Percentiles rank a stretch among this genome's conserved stretches.
Conservation (phyloP, 2,329 filamentous ascomycete species). For the Rhexocercosporidium sp. region DNA sequence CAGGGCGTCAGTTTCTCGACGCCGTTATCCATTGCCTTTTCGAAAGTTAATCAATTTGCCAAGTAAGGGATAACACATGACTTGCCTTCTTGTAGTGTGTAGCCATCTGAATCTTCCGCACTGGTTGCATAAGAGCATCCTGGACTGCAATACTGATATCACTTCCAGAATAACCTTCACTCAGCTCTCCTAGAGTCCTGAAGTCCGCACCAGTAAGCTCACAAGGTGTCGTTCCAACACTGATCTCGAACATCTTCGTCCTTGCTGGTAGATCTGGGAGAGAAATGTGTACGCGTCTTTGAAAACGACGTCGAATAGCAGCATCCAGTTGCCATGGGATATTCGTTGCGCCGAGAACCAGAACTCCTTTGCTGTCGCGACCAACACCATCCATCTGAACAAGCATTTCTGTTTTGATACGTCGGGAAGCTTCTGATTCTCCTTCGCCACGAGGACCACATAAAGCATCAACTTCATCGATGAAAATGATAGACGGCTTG, state of each 20-base stretch:
- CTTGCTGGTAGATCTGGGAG: slow-evolving; percentile 86
- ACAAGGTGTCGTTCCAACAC: slow-evolving; percentile 91
- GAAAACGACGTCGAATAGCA: slow-evolving; percentile 94
- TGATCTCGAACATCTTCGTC: slow-evolving; percentile 82
- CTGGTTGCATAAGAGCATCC: slow-evolving; percentile 95
- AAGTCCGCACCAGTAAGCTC: slow-evolving; percentile 80
- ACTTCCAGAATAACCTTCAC: slow-evolving; percentile 93
- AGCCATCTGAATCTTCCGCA: slow-evolving; percentile 94
- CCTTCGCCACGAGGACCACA: slow-evolving; percentile 93
- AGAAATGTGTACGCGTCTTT: slow-evolving; percentile 93
- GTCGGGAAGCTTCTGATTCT: slow-evolving; percentile 94
- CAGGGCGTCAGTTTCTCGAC: slow-evolving; percentile 81
- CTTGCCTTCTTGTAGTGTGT: slow-evolving; percentile 94
- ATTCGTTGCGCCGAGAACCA: slow-evolving; percentile 96
- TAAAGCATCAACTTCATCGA: slow-evolving; percentile 96
- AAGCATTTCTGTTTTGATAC: slow-evolving; percentile 98
- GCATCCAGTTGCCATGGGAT: slow-evolving; percentile 98
- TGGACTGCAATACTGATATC: slow-evolving; percentile 97
- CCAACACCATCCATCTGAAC: slow-evolving; percentile 99
- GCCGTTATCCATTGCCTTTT: slow-evolving; percentile 72
- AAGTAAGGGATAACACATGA: not conserved
- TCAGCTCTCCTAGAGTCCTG: slow-evolving; percentile 77
- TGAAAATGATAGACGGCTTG: slow-evolving; percentile 97
- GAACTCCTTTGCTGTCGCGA: slow-evolving; percentile 89
- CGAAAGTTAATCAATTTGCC: slow-evolving; percentile 14